Percentiles rank a stretch among this genome's conserved stretches.
phyloP scores from a whole-genome alignment of 2,329 filamentous ascomycete genomes.

The Fusarium falciforme region DNA sequence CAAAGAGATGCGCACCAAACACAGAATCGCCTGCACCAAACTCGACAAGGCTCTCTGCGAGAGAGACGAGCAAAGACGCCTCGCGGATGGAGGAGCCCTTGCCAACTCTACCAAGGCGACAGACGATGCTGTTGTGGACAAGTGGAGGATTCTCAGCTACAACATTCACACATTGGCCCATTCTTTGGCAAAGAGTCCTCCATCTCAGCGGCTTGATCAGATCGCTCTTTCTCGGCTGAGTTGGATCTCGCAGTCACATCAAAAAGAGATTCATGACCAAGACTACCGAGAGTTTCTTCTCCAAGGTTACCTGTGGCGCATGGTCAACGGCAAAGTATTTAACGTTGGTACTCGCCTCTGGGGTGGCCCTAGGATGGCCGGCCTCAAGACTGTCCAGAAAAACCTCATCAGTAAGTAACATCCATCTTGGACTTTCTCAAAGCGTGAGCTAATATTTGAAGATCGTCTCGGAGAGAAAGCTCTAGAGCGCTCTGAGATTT shows the following conservation, averaged over 20 bases:
- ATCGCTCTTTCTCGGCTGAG: accelerated
- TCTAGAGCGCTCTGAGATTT: accelerated
- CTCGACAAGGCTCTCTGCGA: neutral
- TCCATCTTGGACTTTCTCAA: neutral
- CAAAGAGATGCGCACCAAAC: neutral
- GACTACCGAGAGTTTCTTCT: neutral
- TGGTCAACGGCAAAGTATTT: neutral
- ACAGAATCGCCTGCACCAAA: neutral
- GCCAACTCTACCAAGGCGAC: constrained; percentile 21
- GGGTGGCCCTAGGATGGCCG: accelerated
- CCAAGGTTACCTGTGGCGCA: constrained; percentile 6
- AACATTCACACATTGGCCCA: constrained; percentile 24
- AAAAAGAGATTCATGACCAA: neutral
- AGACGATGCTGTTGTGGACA: constrained; percentile 12
- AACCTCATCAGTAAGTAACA: neutral
- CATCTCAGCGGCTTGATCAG: accelerated
- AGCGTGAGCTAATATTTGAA: neutral
- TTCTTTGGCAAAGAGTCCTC: neutral
- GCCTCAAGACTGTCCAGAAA: accelerated
- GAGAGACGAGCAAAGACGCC: neutral
- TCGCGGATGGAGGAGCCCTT: neutral
- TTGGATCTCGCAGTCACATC: accelerated
- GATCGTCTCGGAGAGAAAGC: neutral
- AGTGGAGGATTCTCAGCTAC: constrained; percentile 34
- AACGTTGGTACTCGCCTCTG: accelerated